phyloP scores from a whole-genome alignment of 2,329 filamentous ascomycete genomes.

The Knufia fluminis region DNA sequence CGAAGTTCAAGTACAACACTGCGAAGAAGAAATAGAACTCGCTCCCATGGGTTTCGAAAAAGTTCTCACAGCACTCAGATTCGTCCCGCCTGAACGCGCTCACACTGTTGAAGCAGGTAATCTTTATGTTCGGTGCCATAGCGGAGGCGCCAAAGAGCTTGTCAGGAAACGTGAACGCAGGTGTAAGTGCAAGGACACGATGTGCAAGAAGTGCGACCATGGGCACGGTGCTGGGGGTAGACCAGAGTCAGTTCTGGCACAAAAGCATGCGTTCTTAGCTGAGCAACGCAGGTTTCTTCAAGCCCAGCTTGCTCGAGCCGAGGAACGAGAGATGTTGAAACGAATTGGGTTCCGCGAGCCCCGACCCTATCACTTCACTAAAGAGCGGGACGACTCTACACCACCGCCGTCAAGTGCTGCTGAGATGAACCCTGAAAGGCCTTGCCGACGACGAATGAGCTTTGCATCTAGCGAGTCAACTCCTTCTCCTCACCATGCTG shows the following conservation, averaged over 20 bases:
- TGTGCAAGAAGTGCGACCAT: not conserved
- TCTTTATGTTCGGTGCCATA: constrained; percentile 4
- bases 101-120: not conserved
- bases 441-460: not conserved
- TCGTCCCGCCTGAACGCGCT: not conserved
- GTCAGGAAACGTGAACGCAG: not conserved
- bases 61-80: not conserved
- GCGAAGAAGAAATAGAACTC: not conserved
- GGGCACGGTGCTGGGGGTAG: not conserved
- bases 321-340: constrained; percentile 4
- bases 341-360: constrained; percentile 5
- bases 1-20: not conserved
- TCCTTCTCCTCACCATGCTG: not conserved
- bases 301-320: constrained; percentile 1
- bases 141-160: not conserved
- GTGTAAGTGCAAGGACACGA: not conserved
- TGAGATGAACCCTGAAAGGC: not conserved
- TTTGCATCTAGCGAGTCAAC: not conserved
- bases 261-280: not conserved
- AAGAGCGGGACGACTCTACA: not conserved
- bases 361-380: constrained; percentile 3
- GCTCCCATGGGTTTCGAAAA: not conserved
- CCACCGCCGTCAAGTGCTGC: not conserved
- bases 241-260: not conserved
- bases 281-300: not conserved